These are phyloP conservation scores for Naganishia liquefaciens DNA, from an alignment of 1,284 basidiomycete genomes.

Conservation along the genomic window DNA sequence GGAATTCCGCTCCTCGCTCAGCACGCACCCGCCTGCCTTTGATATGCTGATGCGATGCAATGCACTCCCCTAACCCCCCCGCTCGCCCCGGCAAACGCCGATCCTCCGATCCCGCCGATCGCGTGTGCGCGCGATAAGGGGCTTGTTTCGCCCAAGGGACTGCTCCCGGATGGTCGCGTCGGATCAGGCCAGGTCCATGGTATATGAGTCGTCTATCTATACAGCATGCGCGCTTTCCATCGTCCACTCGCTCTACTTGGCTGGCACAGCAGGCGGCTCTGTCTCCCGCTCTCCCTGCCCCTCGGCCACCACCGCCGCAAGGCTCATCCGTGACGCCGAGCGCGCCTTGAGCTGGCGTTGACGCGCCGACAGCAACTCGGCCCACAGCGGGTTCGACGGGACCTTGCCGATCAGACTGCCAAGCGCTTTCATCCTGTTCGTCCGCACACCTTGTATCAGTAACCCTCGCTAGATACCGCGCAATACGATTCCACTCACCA, in stretches of 20 bases:
- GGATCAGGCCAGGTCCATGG: constrained; percentile 10
- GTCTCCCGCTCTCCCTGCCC: not conserved
- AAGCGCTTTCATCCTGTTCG: constrained; percentile 77
- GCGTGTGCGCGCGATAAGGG: constrained; percentile 23
- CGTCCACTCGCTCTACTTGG: constrained; percentile 1
- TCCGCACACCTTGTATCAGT: constrained; percentile 10
- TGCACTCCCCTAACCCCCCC: too few species aligned
- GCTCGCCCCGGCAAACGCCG: constrained; percentile 2
- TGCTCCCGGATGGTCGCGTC: too few species aligned
- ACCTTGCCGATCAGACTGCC: constrained; percentile 78
- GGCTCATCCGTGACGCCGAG: constrained; percentile 10
- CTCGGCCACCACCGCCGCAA: not conserved
- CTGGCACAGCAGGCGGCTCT: constrained; percentile 7
- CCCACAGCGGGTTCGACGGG: constrained; percentile 86
- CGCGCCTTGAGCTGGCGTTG: constrained; percentile 61
- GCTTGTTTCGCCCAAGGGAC: constrained; percentile 2
- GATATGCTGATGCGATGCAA: too few species aligned
- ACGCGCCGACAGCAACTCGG: constrained; percentile 70
- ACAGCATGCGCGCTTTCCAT: not conserved
- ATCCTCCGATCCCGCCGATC: not conserved
- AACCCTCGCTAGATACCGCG: not conserved
- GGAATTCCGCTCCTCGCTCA: too few species aligned
- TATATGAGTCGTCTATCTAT: constrained; percentile 1
- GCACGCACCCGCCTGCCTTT: not conserved
- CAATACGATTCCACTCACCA: constrained; percentile 67